Base-by-base conservation (phyloP, 805 yeast genomes). In the Starmerella potacharoeniae region DNA sequence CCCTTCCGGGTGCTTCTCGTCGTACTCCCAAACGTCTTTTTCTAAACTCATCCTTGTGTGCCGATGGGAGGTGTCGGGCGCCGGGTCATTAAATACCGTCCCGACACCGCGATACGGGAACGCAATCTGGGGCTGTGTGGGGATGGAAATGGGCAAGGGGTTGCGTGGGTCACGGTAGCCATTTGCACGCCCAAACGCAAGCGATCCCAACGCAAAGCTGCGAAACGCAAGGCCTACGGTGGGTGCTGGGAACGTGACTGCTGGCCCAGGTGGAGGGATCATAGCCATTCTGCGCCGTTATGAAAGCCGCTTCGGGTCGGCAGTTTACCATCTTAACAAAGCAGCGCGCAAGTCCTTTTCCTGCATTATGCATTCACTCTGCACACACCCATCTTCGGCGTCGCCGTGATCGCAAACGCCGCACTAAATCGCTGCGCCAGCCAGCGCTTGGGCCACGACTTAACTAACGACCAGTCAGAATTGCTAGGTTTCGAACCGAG, bases 1-100 rank as follows among this genome's bases (percentile, higher is more conserved):
- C 4, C 60, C 58, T 13, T 55, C 58, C 14, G 60, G 60, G 44
- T 57, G 58, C 45, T 49, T 17, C 49, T 45, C 4, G 49, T 57
- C 60, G 39, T 57, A 57, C 14, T 40, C 56, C 60, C 60, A 57
- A 33, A 49, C 51, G 29, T 57, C 54, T 30, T 17, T 36, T 3
- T 42, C 28, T 9, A 49, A 16, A 9, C 51, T 33, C 54, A 52
- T 52, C 30, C 5, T 33, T 13, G 17, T 13, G 30, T 10, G 17
- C 13, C 10, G 22, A n/a, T 14, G 4, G 22, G 14, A 44, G 10
- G n/a, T 30, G 36, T 4, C 8, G 39, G 39, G 8, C 22, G 34
- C 16, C 29, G 14, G 40, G 30, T 46, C 28, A 8, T 46, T 46
- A 46, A 33, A 46, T 46, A 46, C 30, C 49, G 49, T 33, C 9